Evolutionary conservation across 1,284 basidiomycete species (phyloP), one percentile per base, ranked within the genome.

Genomic region (Marasmius oreades): DNA sequence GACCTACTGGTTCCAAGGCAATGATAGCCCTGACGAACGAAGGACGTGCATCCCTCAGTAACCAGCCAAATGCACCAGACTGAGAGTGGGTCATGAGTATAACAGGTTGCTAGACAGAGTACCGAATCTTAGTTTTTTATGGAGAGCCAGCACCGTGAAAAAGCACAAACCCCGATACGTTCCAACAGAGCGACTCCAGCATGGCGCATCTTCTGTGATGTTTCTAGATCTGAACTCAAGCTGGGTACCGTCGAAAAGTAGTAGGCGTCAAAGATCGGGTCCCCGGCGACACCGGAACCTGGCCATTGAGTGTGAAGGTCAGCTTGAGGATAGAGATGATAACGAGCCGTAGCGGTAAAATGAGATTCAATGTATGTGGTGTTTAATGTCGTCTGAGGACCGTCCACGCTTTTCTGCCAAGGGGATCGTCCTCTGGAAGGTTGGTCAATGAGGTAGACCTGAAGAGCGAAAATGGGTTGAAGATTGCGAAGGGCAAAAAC

Each of bases 81-180:
- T 80, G 78, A 1, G 78, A 80, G 59, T 80, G 78, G 0, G 77
- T 77, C 24, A 80, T 57, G 11, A 81, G 53, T 26, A 79, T 67
- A 1, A 66, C 73, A 18, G 77, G 75, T 78, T 80, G 34, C 2
- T 16, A 33, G 36, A 23, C 0, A 26, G 12, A 55, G 28, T 31
- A 31, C 10, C 4, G 28, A 6, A 16, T 42, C 16, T 18, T 7
- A 42, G 16, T 20, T 16, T 7, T n/a, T 16, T n/a, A 18, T 20
- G 16, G 39, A 42, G 36, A 12, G n/a, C 5, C n/a, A 5, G 12
- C 2, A 37, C n/a, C 12, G 36, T 42, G 20, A 18, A 20, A 18
- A n/a, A n/a, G n/a, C n/a, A 42, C 39, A 16, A 7, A 28, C 26
- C 26, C 45, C 45, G 11, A 46, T 46, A 23, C 20, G 8, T 20